These are phyloP conservation scores for Suhomyces bokatorum DNA, from an alignment of 1,139 yeast species.

Conservation along the genomic window DNA sequence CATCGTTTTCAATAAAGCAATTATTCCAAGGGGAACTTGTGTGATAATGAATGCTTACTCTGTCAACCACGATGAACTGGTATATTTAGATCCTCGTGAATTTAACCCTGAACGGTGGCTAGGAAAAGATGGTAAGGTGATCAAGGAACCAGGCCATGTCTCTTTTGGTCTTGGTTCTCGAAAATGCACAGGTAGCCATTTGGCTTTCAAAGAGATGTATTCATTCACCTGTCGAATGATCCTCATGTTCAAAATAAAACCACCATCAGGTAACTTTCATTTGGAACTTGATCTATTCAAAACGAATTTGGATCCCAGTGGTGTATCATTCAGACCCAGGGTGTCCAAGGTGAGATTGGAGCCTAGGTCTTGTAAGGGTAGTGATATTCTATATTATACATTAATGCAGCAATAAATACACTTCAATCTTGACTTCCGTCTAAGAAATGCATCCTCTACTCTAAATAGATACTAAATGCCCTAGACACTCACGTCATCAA, in stretches of 20 bases:
- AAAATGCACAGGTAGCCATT: slow-evolving; percentile 64
- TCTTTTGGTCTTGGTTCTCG: slow-evolving; percentile 72
- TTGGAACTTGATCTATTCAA: slow-evolving; percentile 54
- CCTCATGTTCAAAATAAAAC: slow-evolving; percentile 38
- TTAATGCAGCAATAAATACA: slow-evolving; percentile 5
- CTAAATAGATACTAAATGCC: background rate
- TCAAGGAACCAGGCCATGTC: slow-evolving; percentile 3
- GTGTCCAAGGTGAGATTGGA: slow-evolving; percentile 38
- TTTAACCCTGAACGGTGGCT: slow-evolving; percentile 66
- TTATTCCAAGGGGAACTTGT: slow-evolving; percentile 57
- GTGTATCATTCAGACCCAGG: slow-evolving; percentile 62
- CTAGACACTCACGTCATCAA: slow-evolving; percentile 1
- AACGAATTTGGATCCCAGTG: slow-evolving; percentile 49
- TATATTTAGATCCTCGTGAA: slow-evolving; percentile 48
- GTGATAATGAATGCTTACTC: slow-evolving; percentile 69
- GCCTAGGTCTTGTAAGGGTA: slow-evolving; percentile 11
- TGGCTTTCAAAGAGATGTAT: slow-evolving; percentile 66
- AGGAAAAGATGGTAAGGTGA: slow-evolving; percentile 21
- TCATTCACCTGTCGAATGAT: slow-evolving; percentile 34
- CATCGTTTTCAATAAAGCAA: slow-evolving; percentile 36
- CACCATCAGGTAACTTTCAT: slow-evolving; percentile 32
- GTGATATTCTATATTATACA: slow-evolving; percentile 12
- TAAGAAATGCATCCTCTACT: background rate
- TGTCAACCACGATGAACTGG: slow-evolving; percentile 61
- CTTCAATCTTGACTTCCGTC: slow-evolving; percentile 2